These are phyloP conservation scores for Schizochytrium sp. DNA, from an alignment of 108 stramenopile species.

Conservation along the genomic window DNA sequence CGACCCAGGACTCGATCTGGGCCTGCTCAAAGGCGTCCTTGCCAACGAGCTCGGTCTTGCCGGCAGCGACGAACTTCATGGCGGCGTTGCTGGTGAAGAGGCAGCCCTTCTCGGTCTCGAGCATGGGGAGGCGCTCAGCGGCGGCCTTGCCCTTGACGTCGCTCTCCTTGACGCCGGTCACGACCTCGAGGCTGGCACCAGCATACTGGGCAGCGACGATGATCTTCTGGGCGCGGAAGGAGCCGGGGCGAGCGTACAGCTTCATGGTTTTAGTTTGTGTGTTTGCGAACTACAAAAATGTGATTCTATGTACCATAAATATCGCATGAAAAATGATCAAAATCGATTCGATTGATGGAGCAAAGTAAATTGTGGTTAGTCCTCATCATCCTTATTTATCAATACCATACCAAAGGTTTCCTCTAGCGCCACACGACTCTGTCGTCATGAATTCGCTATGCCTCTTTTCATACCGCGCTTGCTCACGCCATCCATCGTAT, in stretches of 20 bases:
- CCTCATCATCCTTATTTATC: no score
- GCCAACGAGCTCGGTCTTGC: slow-evolving; percentile 84
- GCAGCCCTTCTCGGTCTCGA: slow-evolving; percentile 80
- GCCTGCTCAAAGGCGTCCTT: slow-evolving; percentile 78
- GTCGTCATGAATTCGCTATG: no score
- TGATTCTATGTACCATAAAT: no score
- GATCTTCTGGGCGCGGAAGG: slow-evolving; percentile 90
- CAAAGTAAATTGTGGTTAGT: no score
- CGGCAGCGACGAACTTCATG: slow-evolving; percentile 86
- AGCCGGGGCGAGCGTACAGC: slow-evolving; percentile 79
- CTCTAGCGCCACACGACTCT: no score
- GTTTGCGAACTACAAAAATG: not conserved
- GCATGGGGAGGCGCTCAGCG: slow-evolving; percentile 86
- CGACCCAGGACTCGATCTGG: slow-evolving; percentile 86
- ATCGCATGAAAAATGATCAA: no score
- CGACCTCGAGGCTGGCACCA: slow-evolving; percentile 79
- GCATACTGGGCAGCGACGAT: slow-evolving; percentile 93
- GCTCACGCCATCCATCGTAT: no score
- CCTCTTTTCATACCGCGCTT: no score
- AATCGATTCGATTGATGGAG: no score
- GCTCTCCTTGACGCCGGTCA: slow-evolving; percentile 63
- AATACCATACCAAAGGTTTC: no score
- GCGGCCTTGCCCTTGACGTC: slow-evolving; percentile 82
- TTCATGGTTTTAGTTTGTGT: slow-evolving; percentile 67
- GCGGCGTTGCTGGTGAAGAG: slow-evolving; percentile 80